Conservation (phyloP, 805 yeast species). For the Candida railenensis region DNA sequence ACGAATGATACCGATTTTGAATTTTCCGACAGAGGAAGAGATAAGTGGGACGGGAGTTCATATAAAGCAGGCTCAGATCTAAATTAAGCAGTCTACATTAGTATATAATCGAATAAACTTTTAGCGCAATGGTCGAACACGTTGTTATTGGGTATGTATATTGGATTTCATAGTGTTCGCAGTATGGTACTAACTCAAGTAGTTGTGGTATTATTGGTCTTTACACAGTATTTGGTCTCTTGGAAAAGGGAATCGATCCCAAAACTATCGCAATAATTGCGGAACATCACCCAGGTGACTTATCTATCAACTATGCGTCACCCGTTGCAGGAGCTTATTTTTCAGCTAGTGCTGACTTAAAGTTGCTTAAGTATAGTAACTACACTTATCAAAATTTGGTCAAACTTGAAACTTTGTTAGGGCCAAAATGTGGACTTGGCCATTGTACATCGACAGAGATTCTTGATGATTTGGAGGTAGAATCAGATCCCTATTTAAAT, state of each 20-base stretch:
- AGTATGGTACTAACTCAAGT: neutral
- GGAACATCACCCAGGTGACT: constrained; percentile 24
- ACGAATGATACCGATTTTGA: too few relatives aligned
- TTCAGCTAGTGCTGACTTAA: constrained; percentile 25
- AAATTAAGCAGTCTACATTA: too few relatives aligned
- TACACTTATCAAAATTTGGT: constrained; percentile 11
- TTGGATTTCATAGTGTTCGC: neutral
- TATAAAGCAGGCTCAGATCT: too few relatives aligned
- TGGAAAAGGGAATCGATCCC: constrained; percentile 14
- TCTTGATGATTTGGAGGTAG: constrained; percentile 3
- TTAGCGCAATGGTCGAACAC: constrained; percentile 8
- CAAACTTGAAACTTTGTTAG: constrained; percentile 5
- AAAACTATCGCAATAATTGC: constrained; percentile 16
- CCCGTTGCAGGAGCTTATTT: constrained; percentile 29
- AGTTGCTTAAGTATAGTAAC: constrained; percentile 6
- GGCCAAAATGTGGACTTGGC: constrained; percentile 6
- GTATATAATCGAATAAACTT: too few relatives aligned
- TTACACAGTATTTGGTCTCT: constrained; percentile 11
- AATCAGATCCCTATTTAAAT: constrained; percentile 4
- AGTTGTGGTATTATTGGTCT: constrained; percentile 12
- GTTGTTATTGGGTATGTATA: constrained; percentile 14
- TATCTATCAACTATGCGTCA: constrained; percentile 21
- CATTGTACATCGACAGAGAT: constrained; percentile 6
- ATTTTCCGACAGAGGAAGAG: too few relatives aligned
- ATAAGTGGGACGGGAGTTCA: too few relatives aligned